Evolutionary conservation across 129 eudicot species (phyloP), one percentile per base, ranked within the genome.

Genomic region (Deinandra increscens): DNA sequence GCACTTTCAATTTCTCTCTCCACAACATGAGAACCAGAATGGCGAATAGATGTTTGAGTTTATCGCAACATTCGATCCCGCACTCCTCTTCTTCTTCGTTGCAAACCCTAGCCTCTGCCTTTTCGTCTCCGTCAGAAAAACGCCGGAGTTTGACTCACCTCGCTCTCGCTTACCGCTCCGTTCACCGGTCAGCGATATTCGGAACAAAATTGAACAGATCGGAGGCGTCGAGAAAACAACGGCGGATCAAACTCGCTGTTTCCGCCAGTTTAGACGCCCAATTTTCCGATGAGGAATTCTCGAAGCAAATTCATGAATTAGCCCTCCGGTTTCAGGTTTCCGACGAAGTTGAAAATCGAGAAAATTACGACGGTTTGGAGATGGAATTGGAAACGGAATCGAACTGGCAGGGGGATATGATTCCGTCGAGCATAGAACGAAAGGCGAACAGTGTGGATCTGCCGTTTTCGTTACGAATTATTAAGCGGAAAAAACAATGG

Each of bases 381-480:
- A 17, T 36, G 51, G 33, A 62, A 66, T 68, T 18, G 49, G 64
- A 58, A 42, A 22, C 43, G 14, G 68, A 74, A 43, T 80, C 81
- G 0, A 74, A 77, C 38, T 86, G 85, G 82, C 77, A 82, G 1
- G 86, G 59, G 4, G 88, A 88, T 60, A 83, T 85, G 59, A 85
- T 81, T 68, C 81, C 87, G 33, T 89, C 84, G 19, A 72, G 84
- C 33, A 85, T 91, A 7, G 96, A 91, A 69, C 53, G 85, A 69
- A 91, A 80, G 46, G 97, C 97, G 6, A 91, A 88, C 61, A 83
- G 96, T 55, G 79, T 91, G 0, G 96, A 88, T 12, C 75, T 91
- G 51, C 97, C 97, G 3, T 64, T 91, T 19, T 91, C 97, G 19
- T 71, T 91, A n/a, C 73, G 97, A 36, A 91, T 91, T n/a, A 91